Percentiles rank a stretch among this genome's conserved stretches.
Evolutionary conservation across 2,329 filamentous ascomycete species (phyloP).

Genomic region (Talaromyces sp.): DNA sequence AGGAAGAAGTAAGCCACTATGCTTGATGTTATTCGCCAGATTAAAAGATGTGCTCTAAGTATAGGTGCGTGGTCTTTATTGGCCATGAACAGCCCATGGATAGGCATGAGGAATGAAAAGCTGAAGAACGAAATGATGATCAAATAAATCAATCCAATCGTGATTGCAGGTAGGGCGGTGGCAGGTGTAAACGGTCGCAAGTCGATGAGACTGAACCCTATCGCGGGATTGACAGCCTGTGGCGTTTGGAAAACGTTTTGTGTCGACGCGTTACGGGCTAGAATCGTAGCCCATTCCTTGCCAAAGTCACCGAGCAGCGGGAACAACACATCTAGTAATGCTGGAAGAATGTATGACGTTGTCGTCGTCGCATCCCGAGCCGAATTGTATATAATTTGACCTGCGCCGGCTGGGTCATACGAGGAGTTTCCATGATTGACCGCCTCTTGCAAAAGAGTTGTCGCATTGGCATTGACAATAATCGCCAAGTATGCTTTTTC

Average conservation of each 20-base stretch:
- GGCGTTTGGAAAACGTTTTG: conserved; percentile 35
- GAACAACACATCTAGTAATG: conserved; percentile 48
- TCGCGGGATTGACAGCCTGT: conserved; percentile 54
- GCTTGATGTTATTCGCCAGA: conserved; percentile 58
- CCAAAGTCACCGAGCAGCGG: conserved; percentile 50
- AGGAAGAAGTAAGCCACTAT: conserved; percentile 59
- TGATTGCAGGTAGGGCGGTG: conserved; percentile 55
- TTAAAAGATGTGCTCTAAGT: conserved; percentile 55
- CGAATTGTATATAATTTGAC: conserved; percentile 55
- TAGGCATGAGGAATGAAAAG: conserved; percentile 62
- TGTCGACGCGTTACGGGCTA: conserved; percentile 43
- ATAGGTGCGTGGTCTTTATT: conserved; percentile 53
- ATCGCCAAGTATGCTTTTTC: conserved; percentile 60
- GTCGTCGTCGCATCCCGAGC: conserved; percentile 57
- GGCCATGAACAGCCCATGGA: conserved; percentile 58
- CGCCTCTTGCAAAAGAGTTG: conserved; percentile 54
- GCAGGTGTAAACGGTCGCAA: conserved; percentile 58
- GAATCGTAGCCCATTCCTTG: conserved; percentile 34
- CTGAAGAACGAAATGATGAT: conserved; percentile 67
- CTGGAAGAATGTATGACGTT: conserved; percentile 52
- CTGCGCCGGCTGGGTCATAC: conserved; percentile 59
- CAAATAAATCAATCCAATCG: conserved; percentile 63
- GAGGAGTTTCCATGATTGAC: conserved; percentile 53
- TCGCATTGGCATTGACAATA: conserved; percentile 62
- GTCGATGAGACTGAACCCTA: conserved; percentile 56